Evolutionary conservation across 176 grass and related monocot species (phyloP).

Genomic region (Juncus inflexus): DNA sequence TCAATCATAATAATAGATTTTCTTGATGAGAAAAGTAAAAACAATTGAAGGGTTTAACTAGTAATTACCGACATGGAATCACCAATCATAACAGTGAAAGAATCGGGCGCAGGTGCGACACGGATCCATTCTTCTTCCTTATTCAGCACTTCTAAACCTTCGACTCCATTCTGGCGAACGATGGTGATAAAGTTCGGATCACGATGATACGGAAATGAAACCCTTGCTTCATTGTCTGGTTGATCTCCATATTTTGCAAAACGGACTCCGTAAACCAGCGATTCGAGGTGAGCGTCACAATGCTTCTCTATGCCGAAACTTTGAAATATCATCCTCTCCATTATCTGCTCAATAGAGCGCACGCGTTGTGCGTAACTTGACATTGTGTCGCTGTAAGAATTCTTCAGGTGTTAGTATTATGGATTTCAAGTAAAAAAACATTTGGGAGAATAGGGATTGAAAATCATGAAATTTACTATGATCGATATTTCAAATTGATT

Average conservation of each 20-base stretch:
- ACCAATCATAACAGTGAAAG: constrained; percentile 32
- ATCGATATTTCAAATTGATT: no score
- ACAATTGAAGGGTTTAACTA: no score
- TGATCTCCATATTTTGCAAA: constrained; percentile 18
- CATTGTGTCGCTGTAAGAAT: constrained; percentile 13
- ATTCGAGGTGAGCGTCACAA: constrained; percentile 21
- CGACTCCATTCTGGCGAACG: constrained; percentile 21
- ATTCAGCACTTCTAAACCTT: constrained; percentile 27
- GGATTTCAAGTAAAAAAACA: no score
- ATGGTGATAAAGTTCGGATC: constrained; percentile 35
- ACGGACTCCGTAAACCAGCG: constrained; percentile 20
- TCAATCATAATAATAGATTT: neutral
- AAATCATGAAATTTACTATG: no score
- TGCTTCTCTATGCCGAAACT: constrained; percentile 28
- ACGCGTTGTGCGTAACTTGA: constrained; percentile 13
- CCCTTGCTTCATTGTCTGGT: constrained; percentile 18
- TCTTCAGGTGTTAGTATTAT: no score
- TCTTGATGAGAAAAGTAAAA: neutral
- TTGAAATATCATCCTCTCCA: constrained; percentile 32
- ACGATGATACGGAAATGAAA: constrained; percentile 6
- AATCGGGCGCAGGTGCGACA: constrained; percentile 11
- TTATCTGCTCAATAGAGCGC: constrained; percentile 25
- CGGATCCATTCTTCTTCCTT: constrained; percentile 32
- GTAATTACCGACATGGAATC: constrained; percentile 20
- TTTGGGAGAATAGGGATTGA: no score